Conservation (phyloP, 306 rosid species). For the Mimosa pudica region DNA sequence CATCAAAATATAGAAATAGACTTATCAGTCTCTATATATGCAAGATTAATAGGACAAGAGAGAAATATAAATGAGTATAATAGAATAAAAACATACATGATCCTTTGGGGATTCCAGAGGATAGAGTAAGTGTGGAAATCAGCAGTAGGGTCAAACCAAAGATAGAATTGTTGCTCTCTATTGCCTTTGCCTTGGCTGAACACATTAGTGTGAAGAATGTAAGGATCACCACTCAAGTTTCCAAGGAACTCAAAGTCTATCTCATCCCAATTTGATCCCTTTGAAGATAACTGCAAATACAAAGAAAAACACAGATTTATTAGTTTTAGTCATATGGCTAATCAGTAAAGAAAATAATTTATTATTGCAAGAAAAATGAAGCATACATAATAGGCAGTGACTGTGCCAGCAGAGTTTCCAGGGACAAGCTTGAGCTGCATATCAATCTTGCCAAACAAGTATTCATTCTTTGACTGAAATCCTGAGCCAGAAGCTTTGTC, state of each 20-base stretch:
- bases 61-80: neutral
- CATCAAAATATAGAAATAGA: neutral
- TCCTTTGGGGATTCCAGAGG: conserved; percentile 64
- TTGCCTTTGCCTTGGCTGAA: conserved; percentile 72
- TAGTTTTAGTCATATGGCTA: neutral
- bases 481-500: conserved; percentile 75
- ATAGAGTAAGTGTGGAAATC: conserved; percentile 75
- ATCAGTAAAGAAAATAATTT: neutral
- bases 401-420: conserved; percentile 82
- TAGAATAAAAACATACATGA: conserved; percentile 44
- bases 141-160: conserved; percentile 82
- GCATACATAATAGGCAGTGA: conserved; percentile 73
- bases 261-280: conserved; percentile 73
- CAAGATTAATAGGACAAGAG: neutral
- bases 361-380: neutral
- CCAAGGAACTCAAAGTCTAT: conserved; percentile 78
- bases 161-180: conserved; percentile 74
- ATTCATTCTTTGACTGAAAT: conserved; percentile 63
- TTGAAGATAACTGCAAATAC: conserved; percentile 53
- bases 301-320: neutral
- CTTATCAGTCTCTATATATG: neutral
- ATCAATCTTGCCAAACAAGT: conserved; percentile 63
- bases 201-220: conserved; percentile 70
- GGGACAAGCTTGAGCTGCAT: conserved; percentile 84
- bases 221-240: conserved; percentile 72